Evolutionary conservation across 495 filamentous ascomycete species (phyloP), one percentile per base, ranked within the genome.

Genomic region (Neurospora sp.): DNA sequence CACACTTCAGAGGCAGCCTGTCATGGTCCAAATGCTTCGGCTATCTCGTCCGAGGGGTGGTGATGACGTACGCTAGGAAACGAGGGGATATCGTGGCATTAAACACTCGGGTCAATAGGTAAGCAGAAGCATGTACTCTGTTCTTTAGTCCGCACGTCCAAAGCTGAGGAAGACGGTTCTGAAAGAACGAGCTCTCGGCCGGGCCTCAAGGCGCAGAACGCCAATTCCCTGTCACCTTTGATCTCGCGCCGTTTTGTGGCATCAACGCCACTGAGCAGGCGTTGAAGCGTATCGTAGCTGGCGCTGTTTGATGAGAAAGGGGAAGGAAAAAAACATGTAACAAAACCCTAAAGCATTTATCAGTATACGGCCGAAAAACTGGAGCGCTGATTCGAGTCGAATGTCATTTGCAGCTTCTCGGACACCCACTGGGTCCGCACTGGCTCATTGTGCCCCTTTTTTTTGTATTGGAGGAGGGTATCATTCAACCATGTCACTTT

Each of bases 251-350:
- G 78, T 82, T 70, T 75, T 74, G 85, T 86, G 85, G 82, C 84
- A 84, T 82, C 80, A 76, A 79, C 80, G 83, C 83, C 83, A 86
- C 82, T 71, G 76, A 72, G 28, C 73, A 42, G 81, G 82, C 84
- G 84, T 73, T 77, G 81, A 84, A 84, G 84, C 81, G 85, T 86
- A 85, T 86, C 84, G 83, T 85, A 86, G 84, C 84, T 78, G 83
- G 82, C 73, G 70, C 74, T 76, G 70, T 70, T 28, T 66, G 77
- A 73, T 42, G 62, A 11, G 11, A 42, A 40, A 45, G 7, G 40
- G 74, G 39, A 70, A 34, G 19, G 13, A 43, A 28, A 69, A 59
- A 71, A 69, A 43, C 31, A 42, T 66, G 19, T 43, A 17, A 69
- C 69, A 42, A 69, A 73, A 19, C 13, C 28, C 15, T 66, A 9